phyloP scores from a whole-genome alignment of 1,284 basidiomycete species.

The Cystobasidiaceae sp. region DNA sequence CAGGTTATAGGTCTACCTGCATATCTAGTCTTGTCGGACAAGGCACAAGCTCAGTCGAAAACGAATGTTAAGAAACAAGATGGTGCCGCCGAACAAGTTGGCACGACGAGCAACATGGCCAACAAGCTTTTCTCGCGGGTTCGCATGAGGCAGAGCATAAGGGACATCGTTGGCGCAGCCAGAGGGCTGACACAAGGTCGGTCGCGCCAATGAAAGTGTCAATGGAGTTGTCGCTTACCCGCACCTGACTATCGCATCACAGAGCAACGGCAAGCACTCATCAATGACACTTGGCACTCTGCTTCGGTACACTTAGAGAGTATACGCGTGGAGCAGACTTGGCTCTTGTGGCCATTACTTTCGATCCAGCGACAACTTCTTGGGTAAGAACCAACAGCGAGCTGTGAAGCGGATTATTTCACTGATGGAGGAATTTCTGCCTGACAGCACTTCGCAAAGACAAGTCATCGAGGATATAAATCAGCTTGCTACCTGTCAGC shows the following conservation, averaged over 20 bases:
- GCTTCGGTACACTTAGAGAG: not conserved
- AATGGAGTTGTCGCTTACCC: too few relatives aligned
- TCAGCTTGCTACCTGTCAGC: conserved; percentile 4
- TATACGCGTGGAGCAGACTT: conserved; percentile 1
- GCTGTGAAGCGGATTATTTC: not conserved
- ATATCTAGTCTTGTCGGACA: not conserved
- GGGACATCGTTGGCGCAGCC: too few relatives aligned
- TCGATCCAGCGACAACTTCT: conserved; percentile 1
- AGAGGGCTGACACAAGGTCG: too few relatives aligned
- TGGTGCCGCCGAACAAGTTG: not conserved
- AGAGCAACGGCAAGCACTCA: not conserved
- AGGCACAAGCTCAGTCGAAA: not conserved
- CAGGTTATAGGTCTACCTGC: not conserved
- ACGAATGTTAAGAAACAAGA: not conserved
- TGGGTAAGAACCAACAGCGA: not conserved
- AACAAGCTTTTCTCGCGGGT: too few relatives aligned
- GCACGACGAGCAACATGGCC: too few relatives aligned
- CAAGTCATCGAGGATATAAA: not conserved
- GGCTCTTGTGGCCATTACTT: conserved; percentile 12
- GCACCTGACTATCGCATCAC: not conserved
- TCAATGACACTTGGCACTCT: not conserved
- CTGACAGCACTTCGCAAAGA: not conserved
- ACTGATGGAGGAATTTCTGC: not conserved
- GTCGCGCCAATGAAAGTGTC: too few relatives aligned
- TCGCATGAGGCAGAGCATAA: too few relatives aligned